Base-by-base conservation (phyloP, 306 rosid genomes). In the Quercus bicolor region DNA sequence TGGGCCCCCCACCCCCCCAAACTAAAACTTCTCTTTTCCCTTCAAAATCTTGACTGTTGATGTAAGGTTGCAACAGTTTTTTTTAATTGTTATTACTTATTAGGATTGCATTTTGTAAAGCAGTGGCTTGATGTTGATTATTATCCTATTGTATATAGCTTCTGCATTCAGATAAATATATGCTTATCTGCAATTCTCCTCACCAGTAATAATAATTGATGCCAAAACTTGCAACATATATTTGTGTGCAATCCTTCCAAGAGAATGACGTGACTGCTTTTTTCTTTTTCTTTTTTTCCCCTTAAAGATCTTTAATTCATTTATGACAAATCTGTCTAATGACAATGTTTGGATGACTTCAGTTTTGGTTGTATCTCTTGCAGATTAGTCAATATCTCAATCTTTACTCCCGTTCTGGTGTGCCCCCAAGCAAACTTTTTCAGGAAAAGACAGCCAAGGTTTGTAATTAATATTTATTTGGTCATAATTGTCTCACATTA, bases 401-500 rank as follows among this genome's bases (percentile, higher is more conserved):
- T 80, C 85, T 94, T 90, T 87, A 94, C 80, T 76, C 89, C 84
- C 88, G 86, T 59, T 81, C 88, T 18, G 97, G 97, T 65, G 86
- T 85, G 84, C 91, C 84, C 72, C 97, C 98, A 7, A 94, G 98
- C 85, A 85, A 84, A 85, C 56, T 91, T 82, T 89, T 94, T 74
- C 93, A 85, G 80, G 97, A 94, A 76, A 84, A 88, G 80, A 94
- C 95, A 7, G 91, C 92, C 1, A 87, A 89, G 96, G 98, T 94
- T 78, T 51, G 89, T 80, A 55, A 73, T 76, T 60, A 48, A 18
- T 72, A 28, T 68, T 51, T 33, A 73, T 78, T 33, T 76, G 70
- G 68, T 71, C 75, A 31, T 68, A 70, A 64, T 65, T 66, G n/a
- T 34, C 15, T 66, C 24, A 11, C 64, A 33, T 33, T 66, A 33